phyloP scores from a whole-genome alignment of 2,329 filamentous ascomycete genomes.

The Myotisia sp. region DNA sequence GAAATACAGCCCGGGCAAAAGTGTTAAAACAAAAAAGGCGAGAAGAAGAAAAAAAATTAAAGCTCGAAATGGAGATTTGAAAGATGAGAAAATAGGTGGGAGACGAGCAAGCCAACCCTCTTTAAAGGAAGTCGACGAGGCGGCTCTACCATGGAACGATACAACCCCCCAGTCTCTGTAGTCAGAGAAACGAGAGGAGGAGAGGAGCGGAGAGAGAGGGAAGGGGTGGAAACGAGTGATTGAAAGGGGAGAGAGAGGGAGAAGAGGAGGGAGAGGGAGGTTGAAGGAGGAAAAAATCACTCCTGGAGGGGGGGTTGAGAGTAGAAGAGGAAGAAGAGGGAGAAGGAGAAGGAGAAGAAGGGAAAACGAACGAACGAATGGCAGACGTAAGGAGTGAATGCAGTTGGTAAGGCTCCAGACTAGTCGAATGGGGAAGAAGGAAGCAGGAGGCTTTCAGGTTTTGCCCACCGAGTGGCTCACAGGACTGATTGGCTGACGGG shows the following conservation, averaged over 20 bases:
- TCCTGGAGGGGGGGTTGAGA: constrained; percentile 8
- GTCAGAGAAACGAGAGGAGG: constrained; percentile 6
- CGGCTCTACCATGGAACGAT: constrained; percentile 7
- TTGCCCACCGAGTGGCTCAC: constrained; percentile 7
- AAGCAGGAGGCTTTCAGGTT: constrained; percentile 17
- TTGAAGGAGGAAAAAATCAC: constrained; percentile 8
- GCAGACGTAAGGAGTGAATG: constrained; percentile 19
- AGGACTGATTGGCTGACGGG: constrained; percentile 9
- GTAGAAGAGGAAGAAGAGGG: constrained; percentile 14
- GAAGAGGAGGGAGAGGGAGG: constrained; percentile 5
- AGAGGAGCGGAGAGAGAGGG: constrained; percentile 15
- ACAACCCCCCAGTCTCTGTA: constrained; percentile 7
- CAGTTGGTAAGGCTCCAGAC: constrained; percentile 18
- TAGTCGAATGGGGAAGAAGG: constrained; percentile 23
- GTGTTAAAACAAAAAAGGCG: neutral
- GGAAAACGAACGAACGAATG: constrained; percentile 14
- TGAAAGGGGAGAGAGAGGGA: constrained; percentile 6
- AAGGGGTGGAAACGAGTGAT: constrained; percentile 9
- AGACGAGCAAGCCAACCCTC: constrained; percentile 8
- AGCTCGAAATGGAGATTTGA: neutral
- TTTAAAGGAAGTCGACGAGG: constrained; percentile 2
- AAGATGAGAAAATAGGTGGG: too few species aligned
- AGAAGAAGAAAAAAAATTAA: neutral
- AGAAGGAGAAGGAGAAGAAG: constrained; percentile 13
- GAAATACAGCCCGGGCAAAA: too few species aligned